Evolutionary conservation across 139 green algal species (phyloP), one percentile per base, ranked within the genome.

Genomic region (Chlamydomonas incerta): DNA sequence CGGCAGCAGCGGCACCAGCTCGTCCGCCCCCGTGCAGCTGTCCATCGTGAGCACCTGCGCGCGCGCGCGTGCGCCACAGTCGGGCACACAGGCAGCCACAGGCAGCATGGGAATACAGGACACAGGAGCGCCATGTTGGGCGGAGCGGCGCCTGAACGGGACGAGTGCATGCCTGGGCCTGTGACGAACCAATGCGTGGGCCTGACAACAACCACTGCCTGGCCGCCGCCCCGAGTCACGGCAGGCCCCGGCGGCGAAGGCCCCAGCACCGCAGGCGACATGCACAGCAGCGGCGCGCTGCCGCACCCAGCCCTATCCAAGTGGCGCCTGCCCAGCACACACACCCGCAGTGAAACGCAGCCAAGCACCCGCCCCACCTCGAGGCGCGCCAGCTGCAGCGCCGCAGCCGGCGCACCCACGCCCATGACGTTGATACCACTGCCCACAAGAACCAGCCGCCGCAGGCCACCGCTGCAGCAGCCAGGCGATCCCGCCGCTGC

Each of bases 1-100:
- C 55, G 33, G 75, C 75, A 83, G 75, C 37, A 83, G 35, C 75
- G 75, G 75, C 58, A 83, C 62, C 60, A 83, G 62, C 10, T 35
- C 35, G 33, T 83, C 75, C 37, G 75, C 75, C 5, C 75, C 75
- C 35, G 75, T 83, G 28, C 75, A 83, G 20, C 31, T 13, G 58
- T 83, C 75, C 60, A 83, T 14, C 0, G 34, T 17, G 14, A 83
- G 75, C 20, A 29, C 47, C 75, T 83, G 60, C 18, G 65, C 24
- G 1, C 15, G 65, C 2, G 62, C 24, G 2, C 2, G 62, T 31
- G 62, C 34, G 23, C 62, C 18, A n/a, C 33, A 18, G 21, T 65
- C 57, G 11, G 57, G 24, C 57, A 26, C 8, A 28, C 57, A 26
- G 3, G 17, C 57, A 21, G 24, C 57, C 4, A 28, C 17, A 57